Percentiles rank a stretch among this genome's conserved stretches.
These are phyloP conservation scores for Westerdykella ornata DNA, from an alignment of 2,329 filamentous ascomycete species.

Conservation along the genomic window DNA sequence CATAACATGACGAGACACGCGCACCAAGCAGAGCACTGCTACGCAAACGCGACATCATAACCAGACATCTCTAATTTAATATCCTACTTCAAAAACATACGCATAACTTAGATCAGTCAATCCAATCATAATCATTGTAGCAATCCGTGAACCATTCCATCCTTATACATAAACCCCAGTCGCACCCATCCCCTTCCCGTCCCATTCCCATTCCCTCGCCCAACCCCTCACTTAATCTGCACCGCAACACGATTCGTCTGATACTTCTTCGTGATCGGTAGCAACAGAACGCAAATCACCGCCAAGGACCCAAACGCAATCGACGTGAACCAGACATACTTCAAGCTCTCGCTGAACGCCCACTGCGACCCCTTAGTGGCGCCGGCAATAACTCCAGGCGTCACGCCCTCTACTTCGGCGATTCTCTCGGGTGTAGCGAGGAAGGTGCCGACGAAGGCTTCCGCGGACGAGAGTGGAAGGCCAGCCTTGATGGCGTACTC, in stretches of 20 bases:
- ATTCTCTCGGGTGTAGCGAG: slow-evolving; percentile 17
- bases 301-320: slow-evolving; percentile 29
- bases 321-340: slow-evolving; percentile 29
- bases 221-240: slow-evolving; percentile 10
- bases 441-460: slow-evolving; percentile 33
- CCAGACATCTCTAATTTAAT: too few relatives aligned
- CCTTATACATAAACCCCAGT: too few relatives aligned
- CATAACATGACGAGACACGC: too few relatives aligned
- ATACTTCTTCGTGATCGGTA: slow-evolving; percentile 31
- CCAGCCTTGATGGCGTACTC: slow-evolving; percentile 34
- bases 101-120: too few relatives aligned
- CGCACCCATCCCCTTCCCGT: too few relatives aligned
- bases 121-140: too few relatives aligned
- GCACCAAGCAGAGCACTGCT: too few relatives aligned
- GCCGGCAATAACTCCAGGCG: slow-evolving; percentile 19
- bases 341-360: slow-evolving; percentile 27
- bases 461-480: slow-evolving; percentile 32
- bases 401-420: slow-evolving; percentile 19
- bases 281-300: slow-evolving; percentile 22
- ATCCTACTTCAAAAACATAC: too few relatives aligned
- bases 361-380: slow-evolving; percentile 24
- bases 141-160: too few relatives aligned
- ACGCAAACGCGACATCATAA: too few relatives aligned
- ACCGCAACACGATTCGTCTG: slow-evolving; percentile 29
- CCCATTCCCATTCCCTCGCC: too few relatives aligned